These are phyloP conservation scores for Lichtheimia ramosa DNA, from an alignment of 371 early-diverging fungal species.

Conservation along the genomic window DNA sequence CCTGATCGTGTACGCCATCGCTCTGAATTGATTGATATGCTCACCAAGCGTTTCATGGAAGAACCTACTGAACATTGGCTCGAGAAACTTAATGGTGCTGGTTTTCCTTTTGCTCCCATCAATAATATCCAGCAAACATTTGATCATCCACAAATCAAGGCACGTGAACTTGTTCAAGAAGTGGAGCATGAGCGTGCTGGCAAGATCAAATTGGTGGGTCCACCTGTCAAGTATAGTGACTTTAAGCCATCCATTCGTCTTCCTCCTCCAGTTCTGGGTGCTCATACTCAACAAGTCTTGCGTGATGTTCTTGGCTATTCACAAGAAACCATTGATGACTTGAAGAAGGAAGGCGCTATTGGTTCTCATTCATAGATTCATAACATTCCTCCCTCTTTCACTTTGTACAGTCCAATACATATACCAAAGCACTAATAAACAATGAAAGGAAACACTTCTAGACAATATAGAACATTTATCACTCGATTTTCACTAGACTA, in stretches of 20 bases:
- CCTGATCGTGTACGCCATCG: constrained; percentile 74
- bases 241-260: constrained; percentile 64
- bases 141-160: constrained; percentile 82
- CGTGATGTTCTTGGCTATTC: constrained; percentile 58
- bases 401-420: too few species aligned
- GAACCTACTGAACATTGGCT: constrained; percentile 67
- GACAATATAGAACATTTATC: too few species aligned
- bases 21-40: constrained; percentile 51
- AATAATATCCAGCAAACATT: constrained; percentile 86
- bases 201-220: constrained; percentile 72
- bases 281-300: constrained; percentile 82
- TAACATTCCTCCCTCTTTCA: neutral
- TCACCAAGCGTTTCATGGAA: constrained; percentile 51
- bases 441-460: too few species aligned
- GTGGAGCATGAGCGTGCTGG: constrained; percentile 85
- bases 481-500: too few species aligned
- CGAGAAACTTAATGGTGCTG: constrained; percentile 59
- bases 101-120: constrained; percentile 85
- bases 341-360: constrained; percentile 37
- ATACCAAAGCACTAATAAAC: too few species aligned
- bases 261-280: constrained; percentile 87
- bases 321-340: constrained; percentile 36
- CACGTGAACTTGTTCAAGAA: constrained; percentile 75
- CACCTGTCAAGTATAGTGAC: constrained; percentile 80
- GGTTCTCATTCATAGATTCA: constrained; percentile 15